Evolutionary conservation across 768 basidiomycete species (phyloP).

Genomic region (Amyloporia xantha): DNA sequence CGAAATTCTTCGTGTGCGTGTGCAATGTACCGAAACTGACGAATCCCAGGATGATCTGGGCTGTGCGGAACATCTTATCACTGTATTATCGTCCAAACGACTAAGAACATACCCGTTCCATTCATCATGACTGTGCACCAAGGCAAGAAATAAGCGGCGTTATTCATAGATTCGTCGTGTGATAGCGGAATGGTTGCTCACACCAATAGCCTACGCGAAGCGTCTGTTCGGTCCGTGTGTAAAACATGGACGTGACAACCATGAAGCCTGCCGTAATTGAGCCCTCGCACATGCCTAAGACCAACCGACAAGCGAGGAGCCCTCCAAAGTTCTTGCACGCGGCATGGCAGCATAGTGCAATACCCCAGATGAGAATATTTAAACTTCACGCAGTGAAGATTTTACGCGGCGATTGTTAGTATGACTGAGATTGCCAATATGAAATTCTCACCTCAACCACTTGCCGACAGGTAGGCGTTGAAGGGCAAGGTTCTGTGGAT

Average conservation of each 20-base stretch:
- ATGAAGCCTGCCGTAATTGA: conserved; percentile 69
- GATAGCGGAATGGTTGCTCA: too few relatives aligned
- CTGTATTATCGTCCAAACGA: neutral
- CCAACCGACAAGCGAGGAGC: conserved; percentile 53
- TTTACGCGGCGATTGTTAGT: too few relatives aligned
- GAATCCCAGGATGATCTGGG: conserved; percentile 67
- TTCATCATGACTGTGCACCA: conserved; percentile 71
- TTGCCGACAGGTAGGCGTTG: conserved; percentile 71
- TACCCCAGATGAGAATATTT: conserved; percentile 62
- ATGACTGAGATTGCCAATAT: too few relatives aligned
- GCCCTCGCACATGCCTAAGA: conserved; percentile 71
- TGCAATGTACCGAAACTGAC: conserved; percentile 61
- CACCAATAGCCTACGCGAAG: conserved; percentile 74
- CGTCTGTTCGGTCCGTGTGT: conserved; percentile 66
- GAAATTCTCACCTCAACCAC: conserved; percentile 63
- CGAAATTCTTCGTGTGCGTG: conserved; percentile 47
- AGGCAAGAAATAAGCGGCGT: too few relatives aligned
- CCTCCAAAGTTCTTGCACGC: conserved; percentile 67
- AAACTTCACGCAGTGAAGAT: too few relatives aligned
- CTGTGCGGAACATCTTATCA: conserved; percentile 27
- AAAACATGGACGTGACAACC: conserved; percentile 76
- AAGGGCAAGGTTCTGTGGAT: conserved; percentile 66
- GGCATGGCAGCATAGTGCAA: conserved; percentile 55
- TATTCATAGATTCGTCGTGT: too few relatives aligned
- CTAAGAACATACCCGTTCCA: conserved; percentile 44